Evolutionary conservation across 345 rosid species (phyloP), one percentile per base, ranked within the genome.

Genomic region (Lagerstroemia speciosa): DNA sequence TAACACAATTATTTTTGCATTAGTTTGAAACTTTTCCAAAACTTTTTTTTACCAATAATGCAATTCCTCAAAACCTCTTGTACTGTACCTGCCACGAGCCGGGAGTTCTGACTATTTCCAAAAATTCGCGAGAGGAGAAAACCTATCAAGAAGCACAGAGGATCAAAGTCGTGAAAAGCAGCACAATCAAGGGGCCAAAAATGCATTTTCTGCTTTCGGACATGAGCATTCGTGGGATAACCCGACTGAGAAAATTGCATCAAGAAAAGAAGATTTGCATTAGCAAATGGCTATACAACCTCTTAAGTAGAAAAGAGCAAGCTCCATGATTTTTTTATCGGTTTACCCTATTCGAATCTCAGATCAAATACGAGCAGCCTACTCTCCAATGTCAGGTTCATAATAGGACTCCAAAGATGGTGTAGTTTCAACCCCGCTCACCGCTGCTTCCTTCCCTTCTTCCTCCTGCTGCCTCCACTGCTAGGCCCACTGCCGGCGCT

Each of bases 401-500:
- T 14, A 27, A 58, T n/a, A n/a, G n/a, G n/a, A 9, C 24, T 19
- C 8, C 30, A 24, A 24, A 0, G 30, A 10, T 0, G 15, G 14
- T 1, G 8, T 24, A 2, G 2, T 24, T 8, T 27, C 34, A 20
- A 30, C 20, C 24, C 30, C 43, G 29, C 36, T 85, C 83, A 89
- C 89, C 93, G 82, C 74, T 87, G 90, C 78, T 85, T 94, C 84
- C 86, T 88, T 43, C 96, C 95, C 64, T 86, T 88, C 92, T 85
- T 89, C 70, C 79, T 89, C 87, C 81, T 88, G 7, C 82, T 62
- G 31, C 86, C 70, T 36, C 83, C 53, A 32, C 72, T 45, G 27
- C 76, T 72, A 6, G 80, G 69, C 33, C 82, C 73, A 52, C 82
- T 15, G 6, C 67, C 66, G 29, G 73, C 68, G 6, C 76, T 55